A percentile compares a stretch with the other conserved stretches of the same genome.
These are phyloP conservation scores for Pezicula radicicola DNA, from an alignment of 2,329 filamentous ascomycete genomes.

Conservation along the genomic window DNA sequence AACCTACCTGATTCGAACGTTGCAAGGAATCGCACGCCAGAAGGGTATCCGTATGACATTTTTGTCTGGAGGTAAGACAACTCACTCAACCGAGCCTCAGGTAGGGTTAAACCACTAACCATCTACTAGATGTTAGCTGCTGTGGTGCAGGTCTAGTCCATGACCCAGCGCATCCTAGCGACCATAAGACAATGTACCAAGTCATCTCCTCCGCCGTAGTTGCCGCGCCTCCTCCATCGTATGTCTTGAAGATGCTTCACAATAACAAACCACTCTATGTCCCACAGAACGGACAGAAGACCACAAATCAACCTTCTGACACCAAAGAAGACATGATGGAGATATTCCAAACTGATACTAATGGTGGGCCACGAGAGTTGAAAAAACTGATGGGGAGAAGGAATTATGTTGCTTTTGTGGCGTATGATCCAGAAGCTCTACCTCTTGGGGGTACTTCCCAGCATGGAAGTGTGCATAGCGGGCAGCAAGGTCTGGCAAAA, in stretches of 20 bases:
- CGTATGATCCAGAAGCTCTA: slow-evolving; percentile 79
- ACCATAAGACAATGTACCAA: slow-evolving; percentile 99
- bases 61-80: slow-evolving; percentile 71
- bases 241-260: slow-evolving; percentile 93
- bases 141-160: slow-evolving; percentile 92
- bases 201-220: slow-evolving; percentile 92
- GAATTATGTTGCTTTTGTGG: slow-evolving; percentile 92
- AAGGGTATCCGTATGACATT: slow-evolving; percentile 97
- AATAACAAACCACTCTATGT: slow-evolving; percentile 91
- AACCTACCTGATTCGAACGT: slow-evolving; percentile 91
- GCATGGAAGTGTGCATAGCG: slow-evolving; percentile 29
- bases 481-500: slow-evolving; percentile 51
- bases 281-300: slow-evolving; percentile 81
- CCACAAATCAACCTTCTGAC: slow-evolving; percentile 73
- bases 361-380: slow-evolving; percentile 76
- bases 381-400: slow-evolving; percentile 90
- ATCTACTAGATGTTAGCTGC: slow-evolving; percentile 68
- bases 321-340: slow-evolving; percentile 99
- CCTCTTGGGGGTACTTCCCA: slow-evolving; percentile 15
- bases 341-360: slow-evolving; percentile 93
- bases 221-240: slow-evolving; percentile 78
- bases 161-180: slow-evolving; percentile 83
- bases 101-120: slow-evolving; percentile 10
- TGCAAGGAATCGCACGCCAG: slow-evolving; percentile 93
- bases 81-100: background rate